phyloP scores from a whole-genome alignment of 106 monocot genomes.

The Acanthochlamys bracteata region DNA sequence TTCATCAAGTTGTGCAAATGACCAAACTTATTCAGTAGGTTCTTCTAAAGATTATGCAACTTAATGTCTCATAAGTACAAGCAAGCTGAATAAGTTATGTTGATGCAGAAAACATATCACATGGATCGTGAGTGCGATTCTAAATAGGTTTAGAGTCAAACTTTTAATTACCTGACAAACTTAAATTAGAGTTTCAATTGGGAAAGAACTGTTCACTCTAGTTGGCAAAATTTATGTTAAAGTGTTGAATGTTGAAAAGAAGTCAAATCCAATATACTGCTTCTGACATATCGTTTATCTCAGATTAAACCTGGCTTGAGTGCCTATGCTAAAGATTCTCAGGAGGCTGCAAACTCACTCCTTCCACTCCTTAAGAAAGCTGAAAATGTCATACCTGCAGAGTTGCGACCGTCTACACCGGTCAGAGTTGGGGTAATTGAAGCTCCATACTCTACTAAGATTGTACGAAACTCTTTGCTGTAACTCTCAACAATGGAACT shows the following conservation, averaged over 20 bases:
- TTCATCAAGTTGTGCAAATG: too few species aligned
- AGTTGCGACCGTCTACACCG: conserved; percentile 51
- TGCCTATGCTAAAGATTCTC: conserved; percentile 55
- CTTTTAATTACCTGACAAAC: too few species aligned
- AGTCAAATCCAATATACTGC: neutral
- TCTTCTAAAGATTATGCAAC: too few species aligned
- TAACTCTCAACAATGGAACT: neutral
- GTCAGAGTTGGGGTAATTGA: conserved; percentile 88
- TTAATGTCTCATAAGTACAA: too few species aligned
- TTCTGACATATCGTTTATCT: neutral
- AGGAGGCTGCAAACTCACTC: conserved; percentile 78
- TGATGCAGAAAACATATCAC: too few species aligned
- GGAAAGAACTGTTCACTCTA: too few species aligned
- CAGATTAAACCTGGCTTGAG: conserved; percentile 75
- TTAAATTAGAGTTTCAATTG: too few species aligned
- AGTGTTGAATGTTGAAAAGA: neutral
- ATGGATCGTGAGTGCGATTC: too few species aligned
- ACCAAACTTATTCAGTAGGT: too few species aligned
- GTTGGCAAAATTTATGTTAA: neutral
- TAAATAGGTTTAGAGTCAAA: too few species aligned
- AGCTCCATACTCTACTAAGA: neutral
- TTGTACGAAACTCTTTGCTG: neutral
- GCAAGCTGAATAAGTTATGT: too few species aligned
- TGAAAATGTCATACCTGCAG: conserved; percentile 53
- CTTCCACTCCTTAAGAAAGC: conserved; percentile 59